Conservation (phyloP, 768 basidiomycete genomes). For the Xerocomus potaroensis region DNA sequence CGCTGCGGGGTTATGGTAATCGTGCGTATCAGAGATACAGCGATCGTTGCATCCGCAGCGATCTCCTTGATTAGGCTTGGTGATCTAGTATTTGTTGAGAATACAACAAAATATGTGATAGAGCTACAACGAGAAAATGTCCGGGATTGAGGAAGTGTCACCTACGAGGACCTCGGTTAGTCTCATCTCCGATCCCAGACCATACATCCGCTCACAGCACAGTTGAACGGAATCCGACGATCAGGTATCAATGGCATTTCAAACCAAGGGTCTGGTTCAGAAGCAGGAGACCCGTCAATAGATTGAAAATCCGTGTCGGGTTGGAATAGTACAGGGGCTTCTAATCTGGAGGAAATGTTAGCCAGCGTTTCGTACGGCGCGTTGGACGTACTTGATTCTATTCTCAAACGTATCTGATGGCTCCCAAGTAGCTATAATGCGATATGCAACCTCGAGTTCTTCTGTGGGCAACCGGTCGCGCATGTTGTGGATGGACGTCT, state of each 20-base stretch:
- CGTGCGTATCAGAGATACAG: slow-evolving; percentile 61
- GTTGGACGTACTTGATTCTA: slow-evolving; percentile 45
- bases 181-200: background rate
- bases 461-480: slow-evolving; percentile 29
- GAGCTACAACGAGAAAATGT: slow-evolving; percentile 57
- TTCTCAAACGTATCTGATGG: slow-evolving; percentile 41
- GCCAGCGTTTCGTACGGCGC: background rate
- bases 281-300: slow-evolving; percentile 38
- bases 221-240: slow-evolving; percentile 58
- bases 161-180: slow-evolving; percentile 26
- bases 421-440: slow-evolving; percentile 56
- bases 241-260: slow-evolving; percentile 65
- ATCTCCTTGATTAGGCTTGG: slow-evolving; percentile 56
- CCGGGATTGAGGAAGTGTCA: slow-evolving; percentile 59
- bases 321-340: slow-evolving; percentile 60
- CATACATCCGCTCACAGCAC: slow-evolving; percentile 50
- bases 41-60: slow-evolving; percentile 64
- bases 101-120: slow-evolving; percentile 73
- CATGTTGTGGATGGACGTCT: slow-evolving; percentile 27
- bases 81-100: slow-evolving; percentile 60
- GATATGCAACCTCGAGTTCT: slow-evolving; percentile 48
- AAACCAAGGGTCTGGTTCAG: slow-evolving; percentile 53
- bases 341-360: slow-evolving; percentile 41
- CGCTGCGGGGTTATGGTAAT: slow-evolving; percentile 46
- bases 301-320: slow-evolving; percentile 59